phyloP scores from a whole-genome alignment of 176 grass and related monocot species.

The Cymbopogon citratus region DNA sequence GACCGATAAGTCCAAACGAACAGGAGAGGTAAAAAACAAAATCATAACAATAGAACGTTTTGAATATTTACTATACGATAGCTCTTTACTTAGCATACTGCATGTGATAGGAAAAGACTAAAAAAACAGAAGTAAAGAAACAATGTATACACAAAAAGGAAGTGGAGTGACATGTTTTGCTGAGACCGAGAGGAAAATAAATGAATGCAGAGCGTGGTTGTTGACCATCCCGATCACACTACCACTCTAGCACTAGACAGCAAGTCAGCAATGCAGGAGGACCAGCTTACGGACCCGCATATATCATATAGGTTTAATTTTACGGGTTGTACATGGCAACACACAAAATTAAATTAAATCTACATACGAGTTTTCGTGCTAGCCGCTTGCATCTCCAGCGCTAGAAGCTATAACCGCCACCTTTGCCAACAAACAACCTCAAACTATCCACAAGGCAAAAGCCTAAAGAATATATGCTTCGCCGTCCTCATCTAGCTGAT shows the following conservation, averaged over 20 bases:
- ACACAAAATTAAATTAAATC: not conserved
- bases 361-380: not conserved
- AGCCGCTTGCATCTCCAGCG: not conserved
- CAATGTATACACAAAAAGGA: slow-evolving; percentile 24
- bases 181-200: not conserved
- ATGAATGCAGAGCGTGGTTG: slow-evolving; percentile 21
- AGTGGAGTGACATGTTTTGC: not conserved
- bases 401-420: not conserved
- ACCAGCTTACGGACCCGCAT: not conserved
- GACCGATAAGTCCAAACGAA: no score
- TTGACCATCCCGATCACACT: not conserved
- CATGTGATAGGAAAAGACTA: not conserved
- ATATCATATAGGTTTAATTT: not conserved
- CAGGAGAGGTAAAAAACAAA: not conserved
- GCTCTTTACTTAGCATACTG: not conserved
- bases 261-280: not conserved
- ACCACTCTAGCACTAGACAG: not conserved
- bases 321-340: not conserved
- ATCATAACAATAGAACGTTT: not conserved
- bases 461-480: slow-evolving; percentile 29
- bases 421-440: not conserved
- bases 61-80: not conserved
- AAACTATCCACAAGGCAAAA: slow-evolving; percentile 38
- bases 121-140: not conserved
- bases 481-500: slow-evolving; percentile 20